A percentile compares a stretch with the other conserved stretches of the same genome.
Conservation (phyloP, 2,329 filamentous ascomycete species). For the Paecilomyces variotii region DNA sequence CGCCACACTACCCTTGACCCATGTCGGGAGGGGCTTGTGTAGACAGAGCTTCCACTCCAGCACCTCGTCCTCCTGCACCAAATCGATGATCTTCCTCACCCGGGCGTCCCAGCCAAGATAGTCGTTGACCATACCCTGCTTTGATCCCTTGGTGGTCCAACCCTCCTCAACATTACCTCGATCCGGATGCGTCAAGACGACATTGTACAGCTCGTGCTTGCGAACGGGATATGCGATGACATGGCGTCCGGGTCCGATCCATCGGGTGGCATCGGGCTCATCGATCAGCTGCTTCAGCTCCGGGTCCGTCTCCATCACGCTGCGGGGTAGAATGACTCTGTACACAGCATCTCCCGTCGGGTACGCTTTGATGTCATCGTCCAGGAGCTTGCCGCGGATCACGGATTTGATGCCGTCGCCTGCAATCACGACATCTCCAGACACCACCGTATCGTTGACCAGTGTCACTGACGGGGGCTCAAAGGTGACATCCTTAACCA, state of each 20-base stretch:
- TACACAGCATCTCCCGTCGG: constrained; percentile 67
- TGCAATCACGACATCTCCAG: constrained; percentile 43
- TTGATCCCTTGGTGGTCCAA: constrained; percentile 57
- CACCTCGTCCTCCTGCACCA: constrained; percentile 48
- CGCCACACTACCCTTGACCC: constrained; percentile 27
- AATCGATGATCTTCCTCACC: constrained; percentile 50
- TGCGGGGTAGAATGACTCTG: constrained; percentile 65
- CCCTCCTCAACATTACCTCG: constrained; percentile 53
- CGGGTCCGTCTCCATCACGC: constrained; percentile 58
- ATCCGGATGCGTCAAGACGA: constrained; percentile 56
- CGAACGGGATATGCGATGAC: constrained; percentile 72
- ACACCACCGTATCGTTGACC: constrained; percentile 16
- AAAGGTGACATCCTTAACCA: constrained; percentile 19
- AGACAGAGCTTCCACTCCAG: constrained; percentile 32
- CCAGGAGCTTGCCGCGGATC: constrained; percentile 34
- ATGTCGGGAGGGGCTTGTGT: constrained; percentile 25
- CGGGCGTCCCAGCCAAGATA: constrained; percentile 55
- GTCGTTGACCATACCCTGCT: constrained; percentile 53
- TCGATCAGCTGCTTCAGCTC: constrained; percentile 62
- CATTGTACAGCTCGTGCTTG: constrained; percentile 57
- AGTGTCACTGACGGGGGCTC: constrained; percentile 21
- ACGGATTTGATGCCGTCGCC: constrained; percentile 49
- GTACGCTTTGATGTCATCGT: constrained; percentile 18
- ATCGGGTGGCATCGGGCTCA: constrained; percentile 59
- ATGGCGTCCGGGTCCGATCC: constrained; percentile 68